Evolutionary conservation across 2,329 filamentous ascomycete genomes (phyloP).

Genomic region (Hansfordia pulvinata): DNA sequence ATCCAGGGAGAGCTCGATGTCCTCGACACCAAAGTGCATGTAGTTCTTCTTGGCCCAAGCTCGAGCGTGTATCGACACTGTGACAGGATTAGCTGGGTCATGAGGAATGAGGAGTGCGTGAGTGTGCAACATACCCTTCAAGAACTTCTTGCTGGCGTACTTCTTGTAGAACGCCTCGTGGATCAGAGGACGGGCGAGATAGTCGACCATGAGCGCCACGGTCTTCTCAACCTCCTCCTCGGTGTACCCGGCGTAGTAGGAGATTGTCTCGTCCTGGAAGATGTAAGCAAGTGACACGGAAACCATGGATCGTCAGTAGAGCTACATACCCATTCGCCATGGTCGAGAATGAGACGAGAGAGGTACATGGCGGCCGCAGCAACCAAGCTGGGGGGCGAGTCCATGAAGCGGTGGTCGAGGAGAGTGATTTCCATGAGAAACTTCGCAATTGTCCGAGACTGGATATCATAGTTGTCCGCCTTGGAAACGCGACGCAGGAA

Average conservation of each 20-base stretch:
- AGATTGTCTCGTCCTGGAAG: constrained; percentile 62
- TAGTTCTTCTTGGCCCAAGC: constrained; percentile 85
- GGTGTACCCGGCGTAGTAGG: constrained; percentile 84
- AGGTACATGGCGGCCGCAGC: constrained; percentile 93
- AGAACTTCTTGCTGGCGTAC: constrained; percentile 97
- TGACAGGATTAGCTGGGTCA: constrained; percentile 13
- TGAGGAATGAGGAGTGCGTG: neutral
- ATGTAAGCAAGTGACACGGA: constrained; percentile 16
- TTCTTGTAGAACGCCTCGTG: constrained; percentile 99
- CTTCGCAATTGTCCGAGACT: constrained; percentile 92
- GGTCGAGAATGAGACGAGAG: constrained; percentile 76
- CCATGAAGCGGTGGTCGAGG: constrained; percentile 87
- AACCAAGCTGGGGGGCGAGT: constrained; percentile 76
- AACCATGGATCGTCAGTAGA: neutral
- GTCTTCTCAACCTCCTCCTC: constrained; percentile 90
- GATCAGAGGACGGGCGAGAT: constrained; percentile 75
- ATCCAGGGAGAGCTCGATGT: constrained; percentile 35
- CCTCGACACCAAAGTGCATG: constrained; percentile 36
- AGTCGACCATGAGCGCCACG: constrained; percentile 90
- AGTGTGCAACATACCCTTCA: constrained; percentile 61
- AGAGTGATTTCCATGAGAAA: constrained; percentile 96
- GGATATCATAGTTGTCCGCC: constrained; percentile 98
- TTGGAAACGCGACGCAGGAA: constrained; percentile 97
- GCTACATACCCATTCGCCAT: constrained; percentile 72
- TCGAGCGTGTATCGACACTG: constrained; percentile 82